Evolutionary conservation across 2,329 filamentous ascomycete species (phyloP), one percentile per base, ranked within the genome.

Genomic region (Tolypocladium ophioglossoides): DNA sequence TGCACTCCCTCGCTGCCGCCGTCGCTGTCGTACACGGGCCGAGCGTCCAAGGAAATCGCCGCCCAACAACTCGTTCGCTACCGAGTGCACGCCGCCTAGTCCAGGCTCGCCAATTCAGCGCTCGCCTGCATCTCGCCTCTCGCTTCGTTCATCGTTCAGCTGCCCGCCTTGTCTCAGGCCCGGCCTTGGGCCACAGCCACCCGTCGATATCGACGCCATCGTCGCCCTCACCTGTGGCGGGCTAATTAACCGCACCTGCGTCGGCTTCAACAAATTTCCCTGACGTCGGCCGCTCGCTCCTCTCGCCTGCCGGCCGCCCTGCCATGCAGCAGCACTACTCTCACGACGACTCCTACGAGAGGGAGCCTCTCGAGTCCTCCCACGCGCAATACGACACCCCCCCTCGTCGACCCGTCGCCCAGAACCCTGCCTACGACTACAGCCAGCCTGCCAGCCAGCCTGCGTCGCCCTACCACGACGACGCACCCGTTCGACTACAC

Each of bases 271-370:
- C 39, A 27, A 7, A 34, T 9, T n/a, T 30, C 44, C 1, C 12
- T 16, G 44, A 20, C 44, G 1, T 7, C 12, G 2, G 12, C 27
- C 27, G 5, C 18, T 20, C 18, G 44, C 18, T 32, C 2, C 18
- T 32, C 18, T 18, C 27, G 11, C 18, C 44, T 10, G 16, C 27
- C 27, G 18, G 44, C 44, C 30, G 4, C 5, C 30, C 44, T 20
- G 27, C 44, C 58, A 72, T 72, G 69, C 62, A 66, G 69, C 62
- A 66, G 60, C 63, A 64, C 55, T 66, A 69, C 62, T 50, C 55
- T 24, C 57, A 56, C 22, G 59, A 63, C 50, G 66, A 69, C 56
- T 63, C 63, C 35, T 66, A 66, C 56, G 69, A 72, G 63, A 67
- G 67, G 60, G 66, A 70, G 40, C 67, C 67, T 54, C 64, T 71